Conservation (phyloP, 768 basidiomycete genomes). For the Russula griseocarnosa region DNA sequence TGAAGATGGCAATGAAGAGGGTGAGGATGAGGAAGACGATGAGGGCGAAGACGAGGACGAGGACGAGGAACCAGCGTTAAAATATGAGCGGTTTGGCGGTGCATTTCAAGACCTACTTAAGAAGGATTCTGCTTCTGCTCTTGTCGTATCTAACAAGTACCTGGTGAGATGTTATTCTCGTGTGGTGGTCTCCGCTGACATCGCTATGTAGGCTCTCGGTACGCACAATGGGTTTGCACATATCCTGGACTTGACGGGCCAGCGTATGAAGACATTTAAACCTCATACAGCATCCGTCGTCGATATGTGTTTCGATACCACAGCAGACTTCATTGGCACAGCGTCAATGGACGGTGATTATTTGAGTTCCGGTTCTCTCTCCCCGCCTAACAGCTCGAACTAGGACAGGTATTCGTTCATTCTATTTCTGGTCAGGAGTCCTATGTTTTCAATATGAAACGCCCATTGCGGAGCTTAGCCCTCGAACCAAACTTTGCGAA, state of each 20-base stretch:
- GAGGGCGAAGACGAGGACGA: slow-evolving; percentile 49
- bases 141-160: slow-evolving; percentile 67
- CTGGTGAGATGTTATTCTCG: slow-evolving; percentile 47
- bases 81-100: slow-evolving; percentile 81
- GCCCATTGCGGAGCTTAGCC: slow-evolving; percentile 85
- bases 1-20: slow-evolving; percentile 27
- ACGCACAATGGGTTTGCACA: slow-evolving; percentile 93
- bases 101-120: slow-evolving; percentile 69
- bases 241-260: slow-evolving; percentile 72
- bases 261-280: slow-evolving; percentile 83
- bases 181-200: slow-evolving; percentile 1
- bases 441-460: slow-evolving; percentile 84
- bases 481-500: slow-evolving; percentile 89
- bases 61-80: slow-evolving; percentile 77
- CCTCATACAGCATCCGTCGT: slow-evolving; percentile 85
- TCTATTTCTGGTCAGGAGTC: slow-evolving; percentile 75
- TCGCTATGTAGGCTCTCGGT: slow-evolving; percentile 65
- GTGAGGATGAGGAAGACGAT: slow-evolving; percentile 31
- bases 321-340: slow-evolving; percentile 85
- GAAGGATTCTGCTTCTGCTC: slow-evolving; percentile 85
- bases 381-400: slow-evolving; percentile 17
- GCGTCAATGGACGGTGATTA: slow-evolving; percentile 87
- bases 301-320: slow-evolving; percentile 79
- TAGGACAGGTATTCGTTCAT: slow-evolving; percentile 89
- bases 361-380: not conserved